These are phyloP conservation scores for Purpureocillium takamizusanense DNA, from an alignment of 2,329 filamentous ascomycete species.

Conservation along the genomic window DNA sequence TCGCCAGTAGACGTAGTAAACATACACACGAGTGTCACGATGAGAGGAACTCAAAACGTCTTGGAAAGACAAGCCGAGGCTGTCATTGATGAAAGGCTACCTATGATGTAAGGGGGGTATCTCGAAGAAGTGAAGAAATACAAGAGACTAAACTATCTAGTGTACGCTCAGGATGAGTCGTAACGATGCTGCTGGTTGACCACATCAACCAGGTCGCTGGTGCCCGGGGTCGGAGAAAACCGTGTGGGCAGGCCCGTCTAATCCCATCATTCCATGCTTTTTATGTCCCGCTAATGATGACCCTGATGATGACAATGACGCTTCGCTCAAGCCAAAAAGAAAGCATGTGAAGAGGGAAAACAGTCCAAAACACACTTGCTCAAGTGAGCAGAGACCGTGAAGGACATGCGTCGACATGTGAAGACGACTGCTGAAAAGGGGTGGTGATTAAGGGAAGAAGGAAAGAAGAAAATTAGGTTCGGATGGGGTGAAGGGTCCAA, in stretches of 20 bases:
- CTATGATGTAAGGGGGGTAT: conserved; percentile 2
- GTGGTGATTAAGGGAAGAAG: no score
- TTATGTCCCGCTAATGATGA: neutral
- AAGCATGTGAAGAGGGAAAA: neutral
- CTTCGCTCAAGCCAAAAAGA: conserved; percentile 1
- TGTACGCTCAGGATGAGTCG: neutral
- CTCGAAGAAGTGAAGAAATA: conserved; percentile 1
- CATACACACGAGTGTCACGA: no score
- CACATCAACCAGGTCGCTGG: neutral
- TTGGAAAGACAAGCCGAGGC: no score
- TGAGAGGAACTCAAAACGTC: no score
- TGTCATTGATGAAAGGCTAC: neutral
- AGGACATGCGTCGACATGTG: no score
- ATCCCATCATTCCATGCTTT: neutral
- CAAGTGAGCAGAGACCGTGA: no score
- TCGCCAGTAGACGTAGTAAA: no score
- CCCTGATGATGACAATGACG: conserved; percentile 2
- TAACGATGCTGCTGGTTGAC: neutral
- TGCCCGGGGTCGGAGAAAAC: neutral
- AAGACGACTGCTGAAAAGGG: no score
- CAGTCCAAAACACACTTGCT: neutral
- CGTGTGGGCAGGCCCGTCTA: neutral
- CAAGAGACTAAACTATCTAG: conserved; percentile 1
- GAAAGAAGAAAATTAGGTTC: no score
- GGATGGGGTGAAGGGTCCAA: no score